Evolutionary conservation across 495 filamentous ascomycete species (phyloP).

Genomic region (Niebla homalea): DNA sequence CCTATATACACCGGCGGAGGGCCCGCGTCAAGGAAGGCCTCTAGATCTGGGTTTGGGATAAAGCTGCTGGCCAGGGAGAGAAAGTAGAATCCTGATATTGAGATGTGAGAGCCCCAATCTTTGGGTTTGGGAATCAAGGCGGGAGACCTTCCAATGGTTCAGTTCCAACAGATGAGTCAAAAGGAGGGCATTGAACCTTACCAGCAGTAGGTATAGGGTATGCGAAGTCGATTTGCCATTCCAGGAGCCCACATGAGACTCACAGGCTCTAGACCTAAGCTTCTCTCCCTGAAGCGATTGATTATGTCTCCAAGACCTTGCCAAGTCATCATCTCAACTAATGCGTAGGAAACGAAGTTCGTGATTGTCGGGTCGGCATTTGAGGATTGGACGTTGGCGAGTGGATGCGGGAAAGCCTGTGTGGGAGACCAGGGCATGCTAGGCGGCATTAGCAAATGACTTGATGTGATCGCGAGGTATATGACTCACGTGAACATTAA

Average conservation of each 20-base stretch:
- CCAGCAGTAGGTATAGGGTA: conserved; percentile 77
- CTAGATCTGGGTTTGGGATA: conserved; percentile 47
- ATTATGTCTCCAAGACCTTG: conserved; percentile 67
- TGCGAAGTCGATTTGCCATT: conserved; percentile 44
- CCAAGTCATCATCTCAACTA: conserved; percentile 73
- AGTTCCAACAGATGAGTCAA: background rate
- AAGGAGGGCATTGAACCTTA: conserved; percentile 15
- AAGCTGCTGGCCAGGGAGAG: conserved; percentile 51
- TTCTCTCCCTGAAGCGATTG: conserved; percentile 53
- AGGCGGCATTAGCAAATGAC: conserved; percentile 1
- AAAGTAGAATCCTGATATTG: conserved; percentile 64
- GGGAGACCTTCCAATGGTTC: conserved; percentile 38
- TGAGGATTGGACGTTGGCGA: conserved; percentile 39
- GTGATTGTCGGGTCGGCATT: conserved; percentile 41
- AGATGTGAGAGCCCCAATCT: conserved; percentile 62
- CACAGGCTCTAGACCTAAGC: conserved; percentile 54
- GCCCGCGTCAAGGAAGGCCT: conserved; percentile 48
- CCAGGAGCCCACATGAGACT: conserved; percentile 54
- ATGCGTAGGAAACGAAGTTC: conserved; percentile 61
- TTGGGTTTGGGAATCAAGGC: conserved; percentile 65
- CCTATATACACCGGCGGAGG: conserved; percentile 69
- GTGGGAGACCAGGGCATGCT: conserved; percentile 50
- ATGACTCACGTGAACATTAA: conserved; percentile 63
- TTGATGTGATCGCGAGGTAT: background rate
- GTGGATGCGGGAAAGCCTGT: conserved; percentile 40